Evolutionary conservation across 768 basidiomycete species (phyloP), one percentile per base, ranked within the genome.

Genomic region (Suillus discolor): DNA sequence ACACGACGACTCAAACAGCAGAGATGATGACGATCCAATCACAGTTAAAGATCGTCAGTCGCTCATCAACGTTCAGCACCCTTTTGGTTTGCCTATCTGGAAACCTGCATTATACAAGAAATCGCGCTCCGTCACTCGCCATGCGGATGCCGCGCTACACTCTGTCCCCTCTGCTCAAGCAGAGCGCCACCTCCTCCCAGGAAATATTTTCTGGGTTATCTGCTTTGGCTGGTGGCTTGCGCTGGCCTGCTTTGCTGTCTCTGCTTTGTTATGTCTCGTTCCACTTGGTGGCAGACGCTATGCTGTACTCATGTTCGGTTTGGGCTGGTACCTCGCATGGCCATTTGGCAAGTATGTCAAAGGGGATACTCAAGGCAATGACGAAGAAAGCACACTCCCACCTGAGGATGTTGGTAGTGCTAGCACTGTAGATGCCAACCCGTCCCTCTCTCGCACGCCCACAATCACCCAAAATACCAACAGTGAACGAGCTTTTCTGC

Each of bases 311-410:
- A 81, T 98, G 6, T 94, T 88, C 72, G 97, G 97, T 16, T 80
- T 99, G 31, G 96, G 95, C 7, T 97, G 96, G 93, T 99, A 99
- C 75, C 85, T 98, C 62, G 87, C 87, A 25, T 99, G 97, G 97
- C 97, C 97, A 2, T 99, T 99, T 74, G 96, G 97, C 23, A 98
- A 98, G 78, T 99, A 99, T 74, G 94, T 99, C 57, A 96, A 98
- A 76, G 94, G 95, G 13, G 89, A 89, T 66, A 74, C 80, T 28
- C 80, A 81, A 44, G 76, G 81, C 4, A 81, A 76, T 11, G 84
- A 83, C 31, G 78, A 84, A 42, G 79, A 79, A 49, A 80, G 73
- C 18, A 25, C 23, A 41, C 71, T 76, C 57, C 65, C 71, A 62
- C 79, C 81, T 63, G 81, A 81, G 60, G 80, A 72, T 12, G 67